phyloP scores from a whole-genome alignment of 768 basidiomycete species.

The Fomitopsis pulvina region DNA sequence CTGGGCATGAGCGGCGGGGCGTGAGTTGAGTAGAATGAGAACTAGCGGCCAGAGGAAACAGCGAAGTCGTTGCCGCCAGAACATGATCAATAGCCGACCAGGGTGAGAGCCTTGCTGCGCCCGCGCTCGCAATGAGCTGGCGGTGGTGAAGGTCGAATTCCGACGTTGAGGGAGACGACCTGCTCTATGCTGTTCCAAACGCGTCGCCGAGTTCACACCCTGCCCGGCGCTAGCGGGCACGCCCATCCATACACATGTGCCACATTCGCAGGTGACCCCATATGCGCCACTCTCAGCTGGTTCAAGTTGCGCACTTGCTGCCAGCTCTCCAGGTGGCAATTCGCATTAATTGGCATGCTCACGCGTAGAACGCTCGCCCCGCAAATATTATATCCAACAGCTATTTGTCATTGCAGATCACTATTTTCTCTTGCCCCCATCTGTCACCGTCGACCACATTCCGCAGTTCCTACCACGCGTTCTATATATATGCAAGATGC shows the following conservation, averaged over 20 bases:
- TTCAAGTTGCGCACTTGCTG: too few species aligned
- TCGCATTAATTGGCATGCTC: too few species aligned
- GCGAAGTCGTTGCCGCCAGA: slow-evolving; percentile 1
- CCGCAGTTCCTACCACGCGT: too few species aligned
- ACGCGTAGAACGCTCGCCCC: too few species aligned
- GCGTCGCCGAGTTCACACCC: slow-evolving; percentile 3
- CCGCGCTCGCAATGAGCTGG: slow-evolving; percentile 22
- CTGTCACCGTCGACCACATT: too few species aligned
- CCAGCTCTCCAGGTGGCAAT: too few species aligned
- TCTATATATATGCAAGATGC: too few species aligned
- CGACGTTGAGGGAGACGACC: slow-evolving; percentile 6
- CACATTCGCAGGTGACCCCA: too few species aligned
- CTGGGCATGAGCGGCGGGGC: slow-evolving; percentile 32
- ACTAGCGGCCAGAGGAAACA: slow-evolving; percentile 13
- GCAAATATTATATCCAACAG: too few species aligned
- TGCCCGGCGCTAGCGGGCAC: slow-evolving; percentile 1
- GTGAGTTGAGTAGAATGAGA: slow-evolving; percentile 17
- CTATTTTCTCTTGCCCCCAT: too few species aligned
- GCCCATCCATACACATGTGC: background rate
- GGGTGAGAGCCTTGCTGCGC: slow-evolving; percentile 13
- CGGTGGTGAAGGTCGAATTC: slow-evolving; percentile 12
- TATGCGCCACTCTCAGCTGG: too few species aligned
- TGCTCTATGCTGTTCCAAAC: slow-evolving; percentile 13
- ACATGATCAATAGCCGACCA: slow-evolving; percentile 11
- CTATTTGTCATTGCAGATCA: too few species aligned